phyloP scores from a whole-genome alignment of 306 rosid genomes.

The Quillaja saponaria region DNA sequence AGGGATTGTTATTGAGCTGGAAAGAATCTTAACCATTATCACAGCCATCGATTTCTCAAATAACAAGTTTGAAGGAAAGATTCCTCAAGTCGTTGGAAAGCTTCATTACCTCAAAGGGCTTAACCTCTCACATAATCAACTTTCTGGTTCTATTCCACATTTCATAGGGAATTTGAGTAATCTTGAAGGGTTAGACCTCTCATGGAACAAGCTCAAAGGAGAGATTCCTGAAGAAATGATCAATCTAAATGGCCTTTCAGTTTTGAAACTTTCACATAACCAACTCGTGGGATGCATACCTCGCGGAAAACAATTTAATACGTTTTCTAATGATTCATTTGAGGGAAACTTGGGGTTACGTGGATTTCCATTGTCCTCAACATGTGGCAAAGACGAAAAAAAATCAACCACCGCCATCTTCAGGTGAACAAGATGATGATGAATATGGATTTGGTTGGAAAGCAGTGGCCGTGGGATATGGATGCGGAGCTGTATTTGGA shows the following conservation, averaged over 20 bases:
- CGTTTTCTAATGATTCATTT: slow-evolving; percentile 35
- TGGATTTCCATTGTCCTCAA: slow-evolving; percentile 36
- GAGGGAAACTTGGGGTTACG: slow-evolving; percentile 33
- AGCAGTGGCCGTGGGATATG: slow-evolving; percentile 29
- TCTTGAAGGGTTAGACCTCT: too few species aligned
- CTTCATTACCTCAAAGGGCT: too few species aligned
- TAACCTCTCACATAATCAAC: too few species aligned
- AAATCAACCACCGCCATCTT: neutral
- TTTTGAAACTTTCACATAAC: slow-evolving; percentile 38
- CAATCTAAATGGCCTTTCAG: slow-evolving; percentile 11
- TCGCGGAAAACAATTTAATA: slow-evolving; percentile 44
- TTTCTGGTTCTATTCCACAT: neutral
- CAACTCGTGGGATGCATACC: too few species aligned
- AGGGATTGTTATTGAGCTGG: too few species aligned
- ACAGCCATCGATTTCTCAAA: too few species aligned
- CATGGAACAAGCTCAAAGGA: slow-evolving; percentile 25
- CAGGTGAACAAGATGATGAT: neutral
- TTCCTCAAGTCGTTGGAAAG: too few species aligned
- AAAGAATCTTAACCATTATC: too few species aligned
- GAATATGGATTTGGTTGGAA: slow-evolving; percentile 34
- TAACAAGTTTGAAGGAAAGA: too few species aligned
- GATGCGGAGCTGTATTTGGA: slow-evolving; percentile 34
- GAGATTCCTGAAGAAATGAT: slow-evolving; percentile 22
- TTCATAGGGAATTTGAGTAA: too few species aligned
- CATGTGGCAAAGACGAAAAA: neutral